These are phyloP conservation scores for Sphagnurus paluster DNA, from an alignment of 1,284 basidiomycete genomes.

Conservation along the genomic window DNA sequence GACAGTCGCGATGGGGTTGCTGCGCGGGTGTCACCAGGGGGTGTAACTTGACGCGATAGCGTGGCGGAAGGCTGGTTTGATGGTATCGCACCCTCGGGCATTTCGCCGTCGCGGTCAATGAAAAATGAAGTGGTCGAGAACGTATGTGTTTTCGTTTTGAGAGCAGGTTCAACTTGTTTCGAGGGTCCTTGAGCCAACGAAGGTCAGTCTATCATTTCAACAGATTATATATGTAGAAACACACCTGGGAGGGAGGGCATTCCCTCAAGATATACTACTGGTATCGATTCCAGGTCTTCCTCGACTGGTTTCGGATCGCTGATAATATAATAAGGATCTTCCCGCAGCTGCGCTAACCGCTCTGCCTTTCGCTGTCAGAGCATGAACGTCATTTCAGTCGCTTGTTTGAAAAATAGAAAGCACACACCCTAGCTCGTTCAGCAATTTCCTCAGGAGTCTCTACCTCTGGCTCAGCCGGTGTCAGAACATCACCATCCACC, in stretches of 20 bases:
- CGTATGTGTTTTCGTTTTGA: constrained; percentile 35
- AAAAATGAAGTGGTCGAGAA: constrained; percentile 44
- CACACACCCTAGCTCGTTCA: constrained; percentile 60
- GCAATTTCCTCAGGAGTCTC: constrained; percentile 59
- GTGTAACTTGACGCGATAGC: constrained; percentile 18
- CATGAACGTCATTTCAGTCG: too few relatives aligned
- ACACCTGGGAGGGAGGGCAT: constrained; percentile 46
- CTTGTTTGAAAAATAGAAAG: background rate
- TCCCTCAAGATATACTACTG: constrained; percentile 78
- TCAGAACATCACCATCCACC: constrained; percentile 34
- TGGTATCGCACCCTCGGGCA: constrained; percentile 65
- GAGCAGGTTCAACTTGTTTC: constrained; percentile 36
- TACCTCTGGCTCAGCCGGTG: constrained; percentile 35
- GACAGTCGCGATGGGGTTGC: constrained; percentile 39
- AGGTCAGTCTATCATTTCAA: constrained; percentile 17
- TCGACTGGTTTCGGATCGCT: constrained; percentile 51
- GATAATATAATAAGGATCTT: constrained; percentile 88
- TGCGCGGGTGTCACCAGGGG: constrained; percentile 15
- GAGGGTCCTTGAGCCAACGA: constrained; percentile 20
- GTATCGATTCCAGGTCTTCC: constrained; percentile 82
- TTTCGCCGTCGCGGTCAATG: constrained; percentile 82
- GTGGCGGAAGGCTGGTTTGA: constrained; percentile 25
- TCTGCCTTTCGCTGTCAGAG: constrained; percentile 66
- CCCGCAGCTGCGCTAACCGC: constrained; percentile 68
- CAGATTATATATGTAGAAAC: background rate